Evolutionary conservation across 1,284 basidiomycete species (phyloP).

Genomic region (Tilletia caries): DNA sequence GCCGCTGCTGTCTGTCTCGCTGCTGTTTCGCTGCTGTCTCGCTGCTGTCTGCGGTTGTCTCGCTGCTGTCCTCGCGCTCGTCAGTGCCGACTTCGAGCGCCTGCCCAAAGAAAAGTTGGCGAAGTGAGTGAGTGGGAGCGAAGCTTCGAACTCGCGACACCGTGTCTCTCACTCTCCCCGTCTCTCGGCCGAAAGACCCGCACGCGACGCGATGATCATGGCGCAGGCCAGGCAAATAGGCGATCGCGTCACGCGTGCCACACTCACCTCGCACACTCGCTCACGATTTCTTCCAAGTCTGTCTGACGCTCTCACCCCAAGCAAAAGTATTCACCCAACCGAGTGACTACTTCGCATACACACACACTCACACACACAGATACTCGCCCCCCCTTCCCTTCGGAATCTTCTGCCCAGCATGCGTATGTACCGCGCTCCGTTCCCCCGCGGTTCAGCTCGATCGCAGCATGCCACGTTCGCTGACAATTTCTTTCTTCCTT

Average conservation of each 20-base stretch:
- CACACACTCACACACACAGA: no score
- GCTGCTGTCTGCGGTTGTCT: neutral
- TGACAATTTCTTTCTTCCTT: neutral
- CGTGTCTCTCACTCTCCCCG: neutral
- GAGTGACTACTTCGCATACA: no score
- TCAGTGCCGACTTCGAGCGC: no score
- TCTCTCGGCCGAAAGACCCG: neutral
- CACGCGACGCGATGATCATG: neutral
- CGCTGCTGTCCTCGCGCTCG: no score
- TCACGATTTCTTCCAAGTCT: no score
- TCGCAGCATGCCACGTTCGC: neutral
- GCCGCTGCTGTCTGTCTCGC: neutral
- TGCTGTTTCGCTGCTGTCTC: neutral
- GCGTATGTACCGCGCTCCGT: neutral
- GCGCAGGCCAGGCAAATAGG: no score
- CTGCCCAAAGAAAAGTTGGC: no score
- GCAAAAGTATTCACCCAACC: no score
- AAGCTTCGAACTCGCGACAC: neutral
- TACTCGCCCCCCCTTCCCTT: neutral
- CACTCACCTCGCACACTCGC: no score
- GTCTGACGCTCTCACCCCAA: no score
- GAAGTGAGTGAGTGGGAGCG: no score
- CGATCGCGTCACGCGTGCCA: no score
- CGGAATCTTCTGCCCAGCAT: neutral
- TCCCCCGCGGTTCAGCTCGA: neutral